Base-by-base conservation (phyloP, 2,329 filamentous ascomycete species). In the Camillea tinctor region DNA sequence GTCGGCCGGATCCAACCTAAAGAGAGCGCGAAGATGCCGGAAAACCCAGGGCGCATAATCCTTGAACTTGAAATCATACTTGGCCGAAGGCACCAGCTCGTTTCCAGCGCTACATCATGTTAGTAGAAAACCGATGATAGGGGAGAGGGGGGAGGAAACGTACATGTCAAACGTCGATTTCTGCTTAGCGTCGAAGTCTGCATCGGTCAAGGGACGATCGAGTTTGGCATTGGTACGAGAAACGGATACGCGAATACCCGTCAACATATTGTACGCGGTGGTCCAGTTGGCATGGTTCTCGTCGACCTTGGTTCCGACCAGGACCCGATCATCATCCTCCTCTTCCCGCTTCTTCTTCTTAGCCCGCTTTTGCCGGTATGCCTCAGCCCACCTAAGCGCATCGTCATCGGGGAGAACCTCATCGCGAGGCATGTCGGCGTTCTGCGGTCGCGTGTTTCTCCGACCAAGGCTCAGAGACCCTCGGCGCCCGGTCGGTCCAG, bases 1-100 rank as follows among this genome's bases (percentile, higher is more conserved):
- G 76, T 99, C 95, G 68, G 94, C 95, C 21, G 95, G 95, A 73
- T 99, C 95, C 58, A 98, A 86, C 69, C 90, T 88, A 80, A 99
- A 99, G 64, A 89, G 90, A 54, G 87, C 82, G 66, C 95, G 91
- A 50, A 99, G 84, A 77, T 93, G 92, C 71, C 95, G 92, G 78
- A 99, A 99, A 60, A 99, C 95, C 93, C 94, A 98, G 59, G 95
- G 95, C n/a, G 94, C 94, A 76, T 99, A 99, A 79, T 99, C 95
- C 80, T 99, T 99, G 84, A 99, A 99, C 77, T 99, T 99, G 87
- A 99, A 99, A 79, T 99, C 95, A 80, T 99, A 99, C 78, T 99
- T 98, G 68, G 95, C 93, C 63, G 94, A 97, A 21, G 95, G 95
- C 4, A 96, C 96, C 74, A 99, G 82, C 80, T 99, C 95, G 75